Evolutionary conservation across 495 filamentous ascomycete genomes (phyloP), one percentile per base, ranked within the genome.

Genomic region (Tuber borchii): DNA sequence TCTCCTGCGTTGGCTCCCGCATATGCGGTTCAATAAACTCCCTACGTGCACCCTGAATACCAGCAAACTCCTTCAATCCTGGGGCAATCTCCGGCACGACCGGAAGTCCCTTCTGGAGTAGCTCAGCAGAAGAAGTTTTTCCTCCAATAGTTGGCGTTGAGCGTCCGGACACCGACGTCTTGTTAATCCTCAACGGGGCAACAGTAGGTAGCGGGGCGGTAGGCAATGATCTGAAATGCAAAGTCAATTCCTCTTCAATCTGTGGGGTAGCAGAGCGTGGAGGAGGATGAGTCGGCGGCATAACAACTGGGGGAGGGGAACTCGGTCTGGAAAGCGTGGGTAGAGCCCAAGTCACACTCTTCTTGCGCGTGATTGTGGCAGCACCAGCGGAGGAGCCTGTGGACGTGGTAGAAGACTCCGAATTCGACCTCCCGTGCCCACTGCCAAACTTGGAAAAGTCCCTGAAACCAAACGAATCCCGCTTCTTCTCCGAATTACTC

Each of bases 1-100:
- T 83, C 45, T 79, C 48, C 68, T 83, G 81, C 10, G 81, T 83
- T 68, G 81, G 81, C 26, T 83, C 81, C 43, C 79, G 78, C 71
- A 80, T 82, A 40, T 82, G 80, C 19, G 76, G 82, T 43, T 81
- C 82, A 56, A 83, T 76, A 72, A 81, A 81, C 48, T 71, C 78
- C 26, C 77, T 72, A 68, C 81, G 56, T 20, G 34, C 56, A 34
- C 56, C 56, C 56, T 65, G 56, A 65, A 65, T 65, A 34, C 56
- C 56, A 65, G 56, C 26, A 65, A 65, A 65, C 31, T 65, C 56
- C 14, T 65, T 65, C 56, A 65, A 65, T 17, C 56, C 56, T 34
- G 56, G 56, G 31, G 56, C 56, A 34, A 65, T 19, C 14, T 65
- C 56, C 14, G 56, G 56, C 56, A 65, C 56, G 12, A 79, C 78